Evolutionary conservation across 345 rosid genomes (phyloP), one percentile per base, ranked within the genome.

Genomic region (Camelina hispida): DNA sequence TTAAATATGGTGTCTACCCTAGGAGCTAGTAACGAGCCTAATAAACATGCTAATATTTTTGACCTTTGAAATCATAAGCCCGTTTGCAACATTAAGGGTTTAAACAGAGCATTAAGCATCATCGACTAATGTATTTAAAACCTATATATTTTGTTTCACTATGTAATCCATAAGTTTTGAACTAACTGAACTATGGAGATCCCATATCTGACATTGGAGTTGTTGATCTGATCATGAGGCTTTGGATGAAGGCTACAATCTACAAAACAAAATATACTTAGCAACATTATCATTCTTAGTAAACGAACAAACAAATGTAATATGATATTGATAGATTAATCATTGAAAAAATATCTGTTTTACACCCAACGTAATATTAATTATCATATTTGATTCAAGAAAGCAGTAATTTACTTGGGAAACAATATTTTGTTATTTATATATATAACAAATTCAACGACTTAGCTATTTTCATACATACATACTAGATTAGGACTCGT

Each of bases 241-340:
- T 93, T 79, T 89, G 96, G 53, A 84, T 55, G 62, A 93, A 89
- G 30, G 94, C 96, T 73, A 86, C 69, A 83, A 83, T 80, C 97
- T 93, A 56, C 78, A 73, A 18, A 54, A 40, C 2, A 56, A 44
- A 15, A 74, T 52, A 35, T 16, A 44, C 5, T 3, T 3, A 9
- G 15, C 37, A 4, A 25, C 1, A 7, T 58, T 34, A 16, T 10
- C n/a, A 17, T 34, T 58, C 25, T 23, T 23, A 62, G 68, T 50
- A 68, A 71, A 11, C 25, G 20, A 53, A 15, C 47, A 56, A 47
- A 15, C 20, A 5, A 66, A 7, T 22, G 46, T 16, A 17, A 8
- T 25, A 8, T 15, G 12, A 56, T 30, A 15, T n/a, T 15, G 5
- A 14, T 6, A 25, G 9, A 23, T 28, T 28, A 28, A 23, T 2